phyloP scores from a whole-genome alignment of 495 filamentous ascomycete genomes.

The Neurospora sp. region DNA sequence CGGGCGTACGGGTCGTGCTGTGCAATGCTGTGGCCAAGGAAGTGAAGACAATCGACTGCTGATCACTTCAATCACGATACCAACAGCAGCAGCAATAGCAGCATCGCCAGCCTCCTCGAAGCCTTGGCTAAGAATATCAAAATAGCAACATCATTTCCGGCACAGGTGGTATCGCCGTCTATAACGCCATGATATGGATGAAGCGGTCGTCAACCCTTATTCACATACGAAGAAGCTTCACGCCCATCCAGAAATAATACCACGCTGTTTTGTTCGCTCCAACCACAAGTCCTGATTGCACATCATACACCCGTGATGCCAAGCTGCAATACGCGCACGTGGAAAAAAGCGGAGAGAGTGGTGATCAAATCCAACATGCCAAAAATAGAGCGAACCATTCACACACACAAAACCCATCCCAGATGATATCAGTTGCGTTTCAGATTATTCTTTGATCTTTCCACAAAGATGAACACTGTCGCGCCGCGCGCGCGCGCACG shows the following conservation, averaged over 20 bases:
- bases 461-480: neutral
- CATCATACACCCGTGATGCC: neutral
- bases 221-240: neutral
- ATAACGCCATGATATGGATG: neutral
- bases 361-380: neutral
- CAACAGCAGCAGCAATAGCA: neutral
- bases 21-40: conserved; percentile 81
- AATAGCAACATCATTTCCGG: neutral
- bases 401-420: neutral
- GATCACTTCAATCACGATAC: neutral
- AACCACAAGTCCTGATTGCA: neutral
- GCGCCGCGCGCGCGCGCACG: neutral
- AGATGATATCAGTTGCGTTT: neutral
- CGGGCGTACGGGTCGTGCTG: conserved; percentile 76
- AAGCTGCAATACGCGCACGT: neutral
- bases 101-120: neutral
- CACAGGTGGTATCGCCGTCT: neutral
- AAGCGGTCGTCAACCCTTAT: neutral
- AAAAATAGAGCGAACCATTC: neutral
- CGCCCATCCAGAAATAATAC: neutral
- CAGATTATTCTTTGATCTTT: neutral
- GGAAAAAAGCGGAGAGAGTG: neutral
- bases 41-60: conserved; percentile 28
- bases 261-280: neutral
- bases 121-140: neutral